Evolutionary conservation across 495 filamentous ascomycete species (phyloP).

Genomic region (Penicillium flavigenum): DNA sequence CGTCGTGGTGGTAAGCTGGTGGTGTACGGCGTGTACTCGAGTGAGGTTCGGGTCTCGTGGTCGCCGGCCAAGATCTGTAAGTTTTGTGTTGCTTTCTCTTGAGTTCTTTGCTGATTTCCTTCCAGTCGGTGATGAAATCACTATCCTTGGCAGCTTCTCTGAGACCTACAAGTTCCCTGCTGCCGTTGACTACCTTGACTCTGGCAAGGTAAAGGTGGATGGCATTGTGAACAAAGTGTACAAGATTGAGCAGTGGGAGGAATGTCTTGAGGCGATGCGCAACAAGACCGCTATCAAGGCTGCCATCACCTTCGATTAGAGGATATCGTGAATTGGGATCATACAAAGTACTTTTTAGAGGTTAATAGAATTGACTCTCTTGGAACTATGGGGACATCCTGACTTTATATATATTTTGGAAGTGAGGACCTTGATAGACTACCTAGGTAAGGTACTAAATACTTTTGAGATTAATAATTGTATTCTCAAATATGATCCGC

Average conservation of each 20-base stretch:
- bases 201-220: constrained; percentile 60
- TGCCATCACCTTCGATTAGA: constrained; percentile 65
- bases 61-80: constrained; percentile 64
- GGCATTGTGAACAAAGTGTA: constrained; percentile 55
- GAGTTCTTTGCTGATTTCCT: background rate
- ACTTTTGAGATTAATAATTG: background rate
- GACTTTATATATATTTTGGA: background rate
- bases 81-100: constrained; percentile 12
- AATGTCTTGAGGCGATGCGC: constrained; percentile 44
- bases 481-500: background rate
- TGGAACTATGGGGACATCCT: constrained; percentile 1
- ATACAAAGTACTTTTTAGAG: constrained; percentile 2
- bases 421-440: constrained; percentile 13
- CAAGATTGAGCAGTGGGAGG: constrained; percentile 47
- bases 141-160: constrained; percentile 67
- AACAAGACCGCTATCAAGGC: constrained; percentile 73
- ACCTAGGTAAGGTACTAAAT: background rate
- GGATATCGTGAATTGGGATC: background rate
- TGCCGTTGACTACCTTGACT: constrained; percentile 68
- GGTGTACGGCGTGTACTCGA: constrained; percentile 66
- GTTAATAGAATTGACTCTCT: constrained; percentile 12
- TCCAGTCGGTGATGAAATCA: constrained; percentile 59
- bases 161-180: constrained; percentile 74
- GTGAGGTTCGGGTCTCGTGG: constrained; percentile 60
- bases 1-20: constrained; percentile 67